phyloP scores from a whole-genome alignment of 805 yeast species.

The Candida odintsovae region DNA sequence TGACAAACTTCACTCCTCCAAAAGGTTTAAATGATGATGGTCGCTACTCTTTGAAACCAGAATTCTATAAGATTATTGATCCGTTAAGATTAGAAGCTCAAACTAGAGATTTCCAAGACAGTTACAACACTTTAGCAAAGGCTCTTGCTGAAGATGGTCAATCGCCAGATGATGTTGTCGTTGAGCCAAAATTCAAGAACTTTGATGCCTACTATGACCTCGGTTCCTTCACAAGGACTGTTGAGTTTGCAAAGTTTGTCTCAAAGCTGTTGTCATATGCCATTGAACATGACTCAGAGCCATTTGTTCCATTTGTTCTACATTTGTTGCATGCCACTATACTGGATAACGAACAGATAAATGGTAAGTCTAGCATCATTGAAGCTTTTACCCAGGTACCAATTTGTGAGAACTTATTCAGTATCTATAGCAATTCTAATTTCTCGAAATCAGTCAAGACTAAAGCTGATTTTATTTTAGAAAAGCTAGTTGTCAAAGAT shows the following conservation, averaged over 20 bases:
- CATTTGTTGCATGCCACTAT: slow-evolving; percentile 67
- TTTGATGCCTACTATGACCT: slow-evolving; percentile 33
- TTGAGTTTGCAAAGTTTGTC: slow-evolving; percentile 48
- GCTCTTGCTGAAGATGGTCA: slow-evolving; percentile 29
- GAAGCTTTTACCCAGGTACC: slow-evolving; percentile 50
- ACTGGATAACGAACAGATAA: slow-evolving; percentile 38
- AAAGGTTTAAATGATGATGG: slow-evolving; percentile 64
- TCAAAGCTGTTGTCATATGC: slow-evolving; percentile 53
- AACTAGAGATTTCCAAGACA: slow-evolving; percentile 42
- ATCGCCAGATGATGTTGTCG: slow-evolving; percentile 32
- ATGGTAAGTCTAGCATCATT: slow-evolving; percentile 36
- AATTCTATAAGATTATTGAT: slow-evolving; percentile 43
- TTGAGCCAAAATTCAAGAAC: slow-evolving; percentile 38
- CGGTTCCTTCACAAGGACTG: slow-evolving; percentile 46
- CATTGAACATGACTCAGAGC: slow-evolving; percentile 43
- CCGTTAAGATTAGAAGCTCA: slow-evolving; percentile 48
- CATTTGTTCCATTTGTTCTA: slow-evolving; percentile 51
- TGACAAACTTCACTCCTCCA: slow-evolving; percentile 59
- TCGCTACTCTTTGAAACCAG: slow-evolving; percentile 50
- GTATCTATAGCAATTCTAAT: slow-evolving; percentile 40
- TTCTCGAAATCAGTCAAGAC: slow-evolving; percentile 42
- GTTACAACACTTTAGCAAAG: slow-evolving; percentile 41
- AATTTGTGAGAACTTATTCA: slow-evolving; percentile 47
- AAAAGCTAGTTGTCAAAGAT: slow-evolving; percentile 43
- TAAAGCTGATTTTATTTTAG: slow-evolving; percentile 56